Evolutionary conservation across 75 land plant species (phyloP).

Genomic region (Chamaecyparis obtusa): DNA sequence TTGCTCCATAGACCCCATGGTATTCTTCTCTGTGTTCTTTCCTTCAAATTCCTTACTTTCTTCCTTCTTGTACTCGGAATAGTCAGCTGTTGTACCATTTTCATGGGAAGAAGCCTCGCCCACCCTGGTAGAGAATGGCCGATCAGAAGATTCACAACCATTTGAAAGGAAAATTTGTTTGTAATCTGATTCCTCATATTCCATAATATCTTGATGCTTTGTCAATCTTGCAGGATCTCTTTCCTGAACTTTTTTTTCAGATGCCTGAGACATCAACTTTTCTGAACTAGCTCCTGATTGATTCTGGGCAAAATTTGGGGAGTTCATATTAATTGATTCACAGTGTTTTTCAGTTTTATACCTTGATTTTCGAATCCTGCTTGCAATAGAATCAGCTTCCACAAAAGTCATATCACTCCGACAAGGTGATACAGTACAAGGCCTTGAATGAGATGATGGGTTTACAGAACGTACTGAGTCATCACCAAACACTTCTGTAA

Average conservation of each 20-base stretch:
- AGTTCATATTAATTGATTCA: background rate
- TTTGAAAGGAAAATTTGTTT: background rate
- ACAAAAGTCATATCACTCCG: background rate
- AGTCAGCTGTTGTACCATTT: background rate
- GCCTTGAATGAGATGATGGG: background rate
- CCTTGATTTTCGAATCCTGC: background rate
- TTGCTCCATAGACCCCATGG: background rate
- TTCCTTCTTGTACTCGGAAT: background rate
- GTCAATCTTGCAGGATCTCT: background rate
- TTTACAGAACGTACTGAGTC: background rate
- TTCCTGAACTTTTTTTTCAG: background rate
- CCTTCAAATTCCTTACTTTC: conserved; percentile 1
- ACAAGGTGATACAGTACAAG: background rate
- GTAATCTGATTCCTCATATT: conserved; percentile 3
- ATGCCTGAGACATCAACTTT: background rate
- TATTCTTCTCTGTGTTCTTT: background rate
- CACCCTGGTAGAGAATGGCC: background rate
- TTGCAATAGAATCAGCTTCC: conserved; percentile 2
- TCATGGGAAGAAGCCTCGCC: background rate
- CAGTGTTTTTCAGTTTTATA: background rate
- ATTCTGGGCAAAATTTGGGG: background rate
- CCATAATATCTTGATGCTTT: background rate
- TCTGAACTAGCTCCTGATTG: background rate
- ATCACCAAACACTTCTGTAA: background rate
- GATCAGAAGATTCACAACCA: background rate